phyloP scores from a whole-genome alignment of 2,329 filamentous ascomycete genomes.

The Fusarium sp. region DNA sequence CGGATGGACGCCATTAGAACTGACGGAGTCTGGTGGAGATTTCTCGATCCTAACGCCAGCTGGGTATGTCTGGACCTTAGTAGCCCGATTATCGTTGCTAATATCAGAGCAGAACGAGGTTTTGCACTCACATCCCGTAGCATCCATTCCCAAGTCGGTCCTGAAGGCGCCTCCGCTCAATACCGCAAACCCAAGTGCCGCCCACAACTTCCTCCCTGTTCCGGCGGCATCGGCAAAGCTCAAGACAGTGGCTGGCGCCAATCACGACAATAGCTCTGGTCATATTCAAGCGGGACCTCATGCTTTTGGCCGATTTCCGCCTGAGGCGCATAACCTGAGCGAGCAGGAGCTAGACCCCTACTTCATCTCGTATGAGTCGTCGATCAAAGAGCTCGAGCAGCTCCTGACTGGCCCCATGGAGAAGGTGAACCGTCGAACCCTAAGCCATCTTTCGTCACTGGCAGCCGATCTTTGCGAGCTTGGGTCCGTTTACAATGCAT shows the following conservation, averaged over 20 bases:
- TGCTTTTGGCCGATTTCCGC: constrained; percentile 80
- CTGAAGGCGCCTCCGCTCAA: constrained; percentile 95
- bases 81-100: constrained; percentile 22
- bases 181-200: constrained; percentile 87
- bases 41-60: constrained; percentile 96
- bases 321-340: constrained; percentile 74
- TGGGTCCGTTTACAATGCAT: constrained; percentile 95
- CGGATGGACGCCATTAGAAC: constrained; percentile 90
- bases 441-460: constrained; percentile 83
- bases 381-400: constrained; percentile 88
- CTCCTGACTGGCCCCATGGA: constrained; percentile 93
- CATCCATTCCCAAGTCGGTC: constrained; percentile 91
- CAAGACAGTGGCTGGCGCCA: constrained; percentile 61
- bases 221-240: constrained; percentile 87
- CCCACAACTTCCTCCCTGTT: constrained; percentile 86
- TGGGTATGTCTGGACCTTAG: constrained; percentile 69
- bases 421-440: constrained; percentile 89
- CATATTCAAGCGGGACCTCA: constrained; percentile 59
- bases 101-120: constrained; percentile 76
- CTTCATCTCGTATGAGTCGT: constrained; percentile 90
- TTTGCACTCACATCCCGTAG: constrained; percentile 87
- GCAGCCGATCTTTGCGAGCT: constrained; percentile 90
- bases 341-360: constrained; percentile 96
- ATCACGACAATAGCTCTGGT: constrained; percentile 48
- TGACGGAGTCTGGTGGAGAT: constrained; percentile 97